Base-by-base conservation (phyloP, 352 stramenopile genomes). In the Pythium plurisporium region DNA sequence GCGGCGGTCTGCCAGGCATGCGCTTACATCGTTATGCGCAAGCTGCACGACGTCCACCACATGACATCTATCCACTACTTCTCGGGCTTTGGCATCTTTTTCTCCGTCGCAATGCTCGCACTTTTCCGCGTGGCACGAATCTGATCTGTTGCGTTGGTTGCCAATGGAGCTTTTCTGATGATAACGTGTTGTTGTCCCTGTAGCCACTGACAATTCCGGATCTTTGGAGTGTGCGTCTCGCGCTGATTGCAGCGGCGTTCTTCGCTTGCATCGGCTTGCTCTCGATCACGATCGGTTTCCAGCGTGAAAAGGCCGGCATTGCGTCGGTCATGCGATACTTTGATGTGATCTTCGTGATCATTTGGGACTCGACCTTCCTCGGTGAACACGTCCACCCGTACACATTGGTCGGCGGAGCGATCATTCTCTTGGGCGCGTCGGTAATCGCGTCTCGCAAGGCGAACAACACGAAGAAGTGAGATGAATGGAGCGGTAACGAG, bases 241-340 rank as follows among this genome's bases (percentile, higher is more conserved):
- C 65, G 3, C 59, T 89, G 30, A 19, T 89, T 14, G 55, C 59
- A 7, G 73, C 66, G 7, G 71, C 64, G 5, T 64, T 72, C 42
- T 70, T 82, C 41, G 76, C 74, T 2, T 67, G 70, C 19, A 37
- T 89, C 23, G 76, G 74, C 0, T 61, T 79, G 44, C 50, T 82
- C 40, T 79, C 79, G 44, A 59, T 85, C 38, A 81, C 79, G 12
- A 69, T 72, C 15, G 76, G 79, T 17, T 79, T 86, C 34, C 74
- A 89, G 68, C 65, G 64, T 0, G 79, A 83, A 31, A 76, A 81
- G 40, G 74, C 74, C 0, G 79, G 74, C 15, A 74, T 89, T 45
- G 76, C 66, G 4, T 86, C 74, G 2, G 74, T 86, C 54, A 82
- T 89, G 75, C 65, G 69, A 26, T 85, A 87, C 62, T 80, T 86